Evolutionary conservation across 352 stramenopile genomes (phyloP).

Genomic region (Albugo candida): DNA sequence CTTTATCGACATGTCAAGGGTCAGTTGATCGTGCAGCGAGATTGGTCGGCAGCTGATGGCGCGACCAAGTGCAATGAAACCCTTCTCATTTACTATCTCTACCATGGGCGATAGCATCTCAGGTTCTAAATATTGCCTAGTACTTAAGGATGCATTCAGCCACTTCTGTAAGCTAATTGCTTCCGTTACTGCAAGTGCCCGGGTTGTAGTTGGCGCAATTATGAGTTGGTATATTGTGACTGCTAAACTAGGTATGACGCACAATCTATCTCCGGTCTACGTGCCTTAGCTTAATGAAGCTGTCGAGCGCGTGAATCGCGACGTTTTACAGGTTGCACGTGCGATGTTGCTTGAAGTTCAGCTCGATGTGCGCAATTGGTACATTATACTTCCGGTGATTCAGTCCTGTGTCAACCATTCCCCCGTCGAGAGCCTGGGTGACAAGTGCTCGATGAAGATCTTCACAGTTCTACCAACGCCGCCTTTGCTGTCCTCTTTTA

Average conservation of each 20-base stretch:
- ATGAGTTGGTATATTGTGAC: constrained; percentile 10
- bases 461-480: constrained; percentile 7
- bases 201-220: constrained; percentile 3
- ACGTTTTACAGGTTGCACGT: constrained; percentile 5
- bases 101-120: not conserved
- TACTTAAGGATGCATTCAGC: constrained; percentile 10
- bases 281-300: constrained; percentile 8
- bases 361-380: constrained; percentile 3
- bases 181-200: not conserved
- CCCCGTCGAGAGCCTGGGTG: constrained; percentile 2
- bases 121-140: constrained; percentile 1
- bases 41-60: not conserved
- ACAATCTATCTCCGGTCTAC: constrained; percentile 6
- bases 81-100: constrained; percentile 9
- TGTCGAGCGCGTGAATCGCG: constrained; percentile 8
- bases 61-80: constrained; percentile 8
- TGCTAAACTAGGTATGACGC: not conserved
- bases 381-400: constrained; percentile 5
- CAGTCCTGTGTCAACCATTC: constrained; percentile 3
- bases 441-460: not conserved
- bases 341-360: constrained; percentile 5
- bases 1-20: constrained; percentile 12
- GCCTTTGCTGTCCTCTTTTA: not conserved
- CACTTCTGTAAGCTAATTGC: constrained; percentile 12
- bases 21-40: constrained; percentile 1